phyloP scores from a whole-genome alignment of 805 yeast species.

The Kodamaea hsintzibuensis region DNA sequence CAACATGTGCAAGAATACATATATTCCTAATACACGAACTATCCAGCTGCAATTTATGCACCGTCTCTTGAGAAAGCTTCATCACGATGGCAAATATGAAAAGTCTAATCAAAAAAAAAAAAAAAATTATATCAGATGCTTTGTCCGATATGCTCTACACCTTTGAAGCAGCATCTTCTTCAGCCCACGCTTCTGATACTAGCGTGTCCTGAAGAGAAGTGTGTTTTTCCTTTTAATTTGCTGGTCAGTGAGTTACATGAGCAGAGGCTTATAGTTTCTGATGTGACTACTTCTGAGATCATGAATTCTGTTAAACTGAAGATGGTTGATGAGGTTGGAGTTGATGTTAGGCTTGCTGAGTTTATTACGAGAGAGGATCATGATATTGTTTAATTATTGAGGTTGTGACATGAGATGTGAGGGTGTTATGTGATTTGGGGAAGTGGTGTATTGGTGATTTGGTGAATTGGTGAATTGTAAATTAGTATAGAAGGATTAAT shows the following conservation, averaged over 20 bases:
- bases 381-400: slow-evolving; percentile 6
- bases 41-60: slow-evolving; percentile 66
- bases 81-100: slow-evolving; percentile 22
- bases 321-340: slow-evolving; percentile 23
- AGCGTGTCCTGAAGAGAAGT: slow-evolving; percentile 28
- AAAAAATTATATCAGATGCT: slow-evolving; percentile 14
- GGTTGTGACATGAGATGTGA: neutral
- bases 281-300: slow-evolving; percentile 24
- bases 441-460: too few relatives aligned
- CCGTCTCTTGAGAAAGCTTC: slow-evolving; percentile 64
- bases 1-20: slow-evolving; percentile 96
- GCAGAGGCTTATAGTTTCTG: slow-evolving; percentile 19
- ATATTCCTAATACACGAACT: slow-evolving; percentile 79
- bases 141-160: slow-evolving; percentile 31
- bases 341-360: slow-evolving; percentile 25
- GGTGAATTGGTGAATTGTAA: too few relatives aligned
- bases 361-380: slow-evolving; percentile 26
- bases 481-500: too few relatives aligned
- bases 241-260: slow-evolving; percentile 28
- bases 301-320: slow-evolving; percentile 27
- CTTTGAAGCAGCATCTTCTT: slow-evolving; percentile 25
- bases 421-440: neutral
- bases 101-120: neutral
- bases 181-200: slow-evolving; percentile 28
- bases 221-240: slow-evolving; percentile 37